phyloP scores from a whole-genome alignment of 139 green algal species.

The Micractinium sp. region DNA sequence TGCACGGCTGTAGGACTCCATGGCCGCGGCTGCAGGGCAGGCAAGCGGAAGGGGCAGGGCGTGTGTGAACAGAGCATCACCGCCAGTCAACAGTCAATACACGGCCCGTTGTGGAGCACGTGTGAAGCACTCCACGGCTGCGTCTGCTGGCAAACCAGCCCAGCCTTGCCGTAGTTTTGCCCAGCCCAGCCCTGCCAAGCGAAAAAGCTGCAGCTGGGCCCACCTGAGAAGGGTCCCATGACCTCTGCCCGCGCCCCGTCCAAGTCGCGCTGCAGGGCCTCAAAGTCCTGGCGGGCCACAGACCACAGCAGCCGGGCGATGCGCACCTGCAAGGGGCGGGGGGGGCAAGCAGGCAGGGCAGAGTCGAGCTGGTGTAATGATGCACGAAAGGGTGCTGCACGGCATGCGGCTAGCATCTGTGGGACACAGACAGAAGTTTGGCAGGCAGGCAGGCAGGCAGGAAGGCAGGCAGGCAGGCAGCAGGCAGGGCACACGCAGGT shows the following conservation, averaged over 20 bases:
- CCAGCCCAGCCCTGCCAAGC: too few relatives aligned
- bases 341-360: neutral
- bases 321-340: constrained; percentile 46
- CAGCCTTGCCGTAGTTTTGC: too few relatives aligned
- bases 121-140: neutral
- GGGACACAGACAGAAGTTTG: neutral
- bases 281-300: constrained; percentile 49
- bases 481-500: too few relatives aligned
- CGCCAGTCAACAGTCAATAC: too few relatives aligned
- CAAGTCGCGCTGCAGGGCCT: constrained; percentile 55
- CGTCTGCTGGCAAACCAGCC: too few relatives aligned
- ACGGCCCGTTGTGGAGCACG: neutral
- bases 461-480: too few relatives aligned
- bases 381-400: too few relatives aligned
- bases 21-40: constrained; percentile 65
- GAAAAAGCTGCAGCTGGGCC: too few relatives aligned
- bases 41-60: too few relatives aligned
- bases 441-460: neutral
- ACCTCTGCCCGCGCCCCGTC: constrained; percentile 56
- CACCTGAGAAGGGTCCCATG: constrained; percentile 72
- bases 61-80: too few relatives aligned
- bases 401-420: too few relatives aligned
- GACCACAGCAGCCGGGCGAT: constrained; percentile 68
- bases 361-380: neutral
- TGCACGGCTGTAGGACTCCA: constrained; percentile 89